Conservation (phyloP, 805 yeast species). For the Yamadazyma phyllophila region DNA sequence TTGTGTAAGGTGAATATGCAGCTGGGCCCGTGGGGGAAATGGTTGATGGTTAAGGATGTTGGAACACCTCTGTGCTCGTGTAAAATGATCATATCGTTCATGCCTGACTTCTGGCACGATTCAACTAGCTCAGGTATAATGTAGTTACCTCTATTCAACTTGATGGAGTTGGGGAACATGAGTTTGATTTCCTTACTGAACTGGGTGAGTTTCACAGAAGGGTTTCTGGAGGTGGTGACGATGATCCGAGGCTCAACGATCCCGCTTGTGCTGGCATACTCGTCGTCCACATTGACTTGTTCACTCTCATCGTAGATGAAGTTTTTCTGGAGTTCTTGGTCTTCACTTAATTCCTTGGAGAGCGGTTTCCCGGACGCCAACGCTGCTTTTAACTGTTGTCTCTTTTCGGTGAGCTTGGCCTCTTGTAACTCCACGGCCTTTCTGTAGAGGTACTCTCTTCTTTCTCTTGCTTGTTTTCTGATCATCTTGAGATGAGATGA, state of each 20-base stretch:
- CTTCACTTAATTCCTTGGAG: slow-evolving; percentile 89
- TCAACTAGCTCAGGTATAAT: slow-evolving; percentile 80
- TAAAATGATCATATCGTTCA: slow-evolving; percentile 79
- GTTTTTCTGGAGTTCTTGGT: slow-evolving; percentile 73
- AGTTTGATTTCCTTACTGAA: slow-evolving; percentile 90
- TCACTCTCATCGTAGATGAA: slow-evolving; percentile 83
- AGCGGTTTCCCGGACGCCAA: slow-evolving; percentile 88
- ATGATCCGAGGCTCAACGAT: slow-evolving; percentile 85
- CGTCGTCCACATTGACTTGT: slow-evolving; percentile 77
- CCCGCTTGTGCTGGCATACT: slow-evolving; percentile 84
- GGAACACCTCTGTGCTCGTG: slow-evolving; percentile 99
- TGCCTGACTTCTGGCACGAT: slow-evolving; percentile 76
- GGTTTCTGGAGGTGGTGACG: slow-evolving; percentile 92
- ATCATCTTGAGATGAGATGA: slow-evolving; percentile 41
- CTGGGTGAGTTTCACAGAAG: slow-evolving; percentile 79
- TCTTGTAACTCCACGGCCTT: slow-evolving; percentile 91
- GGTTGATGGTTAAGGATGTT: slow-evolving; percentile 86
- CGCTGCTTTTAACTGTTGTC: slow-evolving; percentile 83
- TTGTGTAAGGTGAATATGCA: slow-evolving; percentile 92
- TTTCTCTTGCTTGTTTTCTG: slow-evolving; percentile 92
- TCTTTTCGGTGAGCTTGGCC: slow-evolving; percentile 76
- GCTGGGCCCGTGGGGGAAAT: slow-evolving; percentile 98
- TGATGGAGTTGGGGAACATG: slow-evolving; percentile 83
- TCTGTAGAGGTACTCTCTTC: slow-evolving; percentile 88
- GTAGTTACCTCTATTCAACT: slow-evolving; percentile 91